Evolutionary conservation across 2,329 filamentous ascomycete species (phyloP).

Genomic region (Claviceps sp.): DNA sequence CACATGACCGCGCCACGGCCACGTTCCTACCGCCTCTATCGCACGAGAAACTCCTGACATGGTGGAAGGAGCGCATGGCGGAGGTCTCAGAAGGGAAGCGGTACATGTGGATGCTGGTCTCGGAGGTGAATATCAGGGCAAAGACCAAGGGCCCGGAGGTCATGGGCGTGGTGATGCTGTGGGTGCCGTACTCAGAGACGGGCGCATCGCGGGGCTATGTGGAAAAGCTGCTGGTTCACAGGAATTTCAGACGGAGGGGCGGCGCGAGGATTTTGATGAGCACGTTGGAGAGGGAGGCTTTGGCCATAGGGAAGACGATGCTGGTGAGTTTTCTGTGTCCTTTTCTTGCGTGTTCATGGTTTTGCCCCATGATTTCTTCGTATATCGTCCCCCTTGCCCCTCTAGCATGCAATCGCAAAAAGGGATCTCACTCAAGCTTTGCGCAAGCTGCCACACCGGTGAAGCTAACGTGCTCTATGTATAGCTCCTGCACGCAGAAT

Average conservation of each 20-base stretch:
- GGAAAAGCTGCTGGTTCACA: conserved; percentile 44
- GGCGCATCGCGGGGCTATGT: conserved; percentile 40
- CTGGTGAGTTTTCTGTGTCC: conserved; percentile 29
- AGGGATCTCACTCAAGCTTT: no score
- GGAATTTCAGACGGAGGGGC: conserved; percentile 34
- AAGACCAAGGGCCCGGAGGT: conserved; percentile 30
- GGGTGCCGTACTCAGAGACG: conserved; percentile 39
- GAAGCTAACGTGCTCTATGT: background rate
- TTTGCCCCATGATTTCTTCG: background rate
- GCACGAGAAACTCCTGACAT: conserved; percentile 39
- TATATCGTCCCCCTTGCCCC: background rate
- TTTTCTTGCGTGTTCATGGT: background rate
- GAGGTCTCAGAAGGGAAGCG: conserved; percentile 32
- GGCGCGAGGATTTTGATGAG: conserved; percentile 37
- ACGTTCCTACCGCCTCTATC: conserved; percentile 47
- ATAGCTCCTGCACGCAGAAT: conserved; percentile 39
- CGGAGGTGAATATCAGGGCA: conserved; percentile 17
- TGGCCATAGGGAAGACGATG: conserved; percentile 31
- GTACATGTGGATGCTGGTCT: conserved; percentile 40
- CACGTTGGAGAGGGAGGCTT: conserved; percentile 42
- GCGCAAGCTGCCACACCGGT: no score
- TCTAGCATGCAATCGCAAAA: no score
- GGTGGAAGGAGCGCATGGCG: conserved; percentile 40
- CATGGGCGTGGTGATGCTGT: conserved; percentile 43
- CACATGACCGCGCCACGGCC: conserved; percentile 39